These are phyloP conservation scores for Lodderomyces beijingensis DNA, from an alignment of 1,139 yeast genomes.

Conservation along the genomic window DNA sequence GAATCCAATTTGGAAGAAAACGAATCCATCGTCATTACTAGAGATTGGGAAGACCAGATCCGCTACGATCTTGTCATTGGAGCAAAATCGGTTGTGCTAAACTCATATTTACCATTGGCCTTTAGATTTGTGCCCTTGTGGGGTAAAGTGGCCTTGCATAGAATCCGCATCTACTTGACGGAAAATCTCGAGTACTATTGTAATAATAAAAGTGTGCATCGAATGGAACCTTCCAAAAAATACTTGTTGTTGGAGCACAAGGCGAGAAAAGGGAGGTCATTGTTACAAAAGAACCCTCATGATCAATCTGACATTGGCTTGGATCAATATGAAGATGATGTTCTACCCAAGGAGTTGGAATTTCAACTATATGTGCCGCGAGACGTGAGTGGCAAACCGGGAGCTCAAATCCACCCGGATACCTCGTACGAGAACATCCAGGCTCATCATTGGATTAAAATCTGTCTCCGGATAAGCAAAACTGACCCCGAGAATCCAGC, in stretches of 20 bases:
- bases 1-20: conserved; percentile 79
- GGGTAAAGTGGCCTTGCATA: conserved; percentile 82
- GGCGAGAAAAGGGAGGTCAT: conserved; percentile 51
- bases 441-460: conserved; percentile 90
- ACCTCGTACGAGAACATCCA: conserved; percentile 74
- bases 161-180: conserved; percentile 78
- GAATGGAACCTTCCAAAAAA: conserved; percentile 86
- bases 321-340: conserved; percentile 35
- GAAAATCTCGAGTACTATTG: conserved; percentile 91
- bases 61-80: conserved; percentile 87
- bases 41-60: conserved; percentile 92
- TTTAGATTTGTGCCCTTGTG: conserved; percentile 75
- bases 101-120: conserved; percentile 78
- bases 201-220: conserved; percentile 77
- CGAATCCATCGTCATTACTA: conserved; percentile 85
- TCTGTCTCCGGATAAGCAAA: conserved; percentile 73
- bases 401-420: conserved; percentile 64
- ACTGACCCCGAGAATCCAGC: conserved; percentile 50
- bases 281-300: conserved; percentile 17
- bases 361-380: conserved; percentile 80
- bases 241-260: conserved; percentile 75
- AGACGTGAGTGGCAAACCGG: conserved; percentile 43
- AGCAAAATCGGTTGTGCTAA: conserved; percentile 80
- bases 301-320: conserved; percentile 13
- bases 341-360: conserved; percentile 63